Conservation (phyloP, 2,329 filamentous ascomycete species). For the Penicillium sp. region DNA sequence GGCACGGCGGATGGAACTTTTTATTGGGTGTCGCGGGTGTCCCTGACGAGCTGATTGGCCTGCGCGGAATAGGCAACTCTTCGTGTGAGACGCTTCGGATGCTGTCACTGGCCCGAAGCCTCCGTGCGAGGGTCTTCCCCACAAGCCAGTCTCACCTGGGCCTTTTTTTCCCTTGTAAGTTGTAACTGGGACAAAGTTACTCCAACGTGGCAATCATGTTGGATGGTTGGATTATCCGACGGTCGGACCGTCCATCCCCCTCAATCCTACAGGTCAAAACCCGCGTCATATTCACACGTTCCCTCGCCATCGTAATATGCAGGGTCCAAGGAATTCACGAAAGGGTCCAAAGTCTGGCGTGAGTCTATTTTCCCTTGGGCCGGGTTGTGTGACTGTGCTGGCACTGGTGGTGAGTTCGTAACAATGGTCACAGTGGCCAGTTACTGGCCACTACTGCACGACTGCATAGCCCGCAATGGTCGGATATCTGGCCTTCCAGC, state of each 20-base stretch:
- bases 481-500: neutral
- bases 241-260: neutral
- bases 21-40: neutral
- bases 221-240: neutral
- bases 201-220: constrained; percentile 3
- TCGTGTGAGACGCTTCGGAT: constrained; percentile 1
- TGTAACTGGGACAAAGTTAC: no score
- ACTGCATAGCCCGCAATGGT: no score
- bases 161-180: neutral
- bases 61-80: constrained; percentile 2
- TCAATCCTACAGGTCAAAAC: neutral
- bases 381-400: neutral
- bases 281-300: neutral
- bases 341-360: neutral
- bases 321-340: neutral
- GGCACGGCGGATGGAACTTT: neutral
- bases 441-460: no score
- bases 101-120: neutral
- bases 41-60: neutral
- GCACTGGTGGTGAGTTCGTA: no score
- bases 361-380: neutral
- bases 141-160: constrained; percentile 3
- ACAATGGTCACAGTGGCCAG: no score
- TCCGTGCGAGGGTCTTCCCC: constrained; percentile 2
- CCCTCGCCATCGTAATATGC: neutral